These are phyloP conservation scores for Xerocomus alliaceus DNA, from an alignment of 1,284 basidiomycete species.

Conservation along the genomic window DNA sequence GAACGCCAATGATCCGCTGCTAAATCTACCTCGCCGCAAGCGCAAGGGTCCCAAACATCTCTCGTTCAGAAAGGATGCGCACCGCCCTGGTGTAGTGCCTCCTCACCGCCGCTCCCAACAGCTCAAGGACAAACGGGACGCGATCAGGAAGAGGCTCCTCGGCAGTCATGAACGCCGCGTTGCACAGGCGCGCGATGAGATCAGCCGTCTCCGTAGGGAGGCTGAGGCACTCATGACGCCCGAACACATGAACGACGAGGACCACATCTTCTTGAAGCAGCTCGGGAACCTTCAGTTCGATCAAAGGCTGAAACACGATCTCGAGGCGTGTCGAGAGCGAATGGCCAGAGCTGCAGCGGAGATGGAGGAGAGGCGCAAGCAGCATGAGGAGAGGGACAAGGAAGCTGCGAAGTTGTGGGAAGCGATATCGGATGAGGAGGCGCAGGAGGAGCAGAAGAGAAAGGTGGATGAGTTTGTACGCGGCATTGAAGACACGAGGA, in stretches of 20 bases:
- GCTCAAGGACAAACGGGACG: conserved; percentile 10
- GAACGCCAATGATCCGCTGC: not conserved
- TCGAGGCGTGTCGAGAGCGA: conserved; percentile 29
- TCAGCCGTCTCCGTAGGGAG: conserved; percentile 14
- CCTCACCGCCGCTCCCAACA: conserved; percentile 2
- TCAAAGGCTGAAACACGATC: conserved; percentile 13
- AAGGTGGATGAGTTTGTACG: conserved; percentile 10
- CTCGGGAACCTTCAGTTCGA: conserved; percentile 26
- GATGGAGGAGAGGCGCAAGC: conserved; percentile 9
- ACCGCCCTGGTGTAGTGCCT: not conserved
- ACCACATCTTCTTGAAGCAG: conserved; percentile 36
- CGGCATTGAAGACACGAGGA: not conserved
- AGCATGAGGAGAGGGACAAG: conserved; percentile 22
- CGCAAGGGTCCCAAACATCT: conserved; percentile 25
- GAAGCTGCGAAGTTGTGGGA: conserved; percentile 21
- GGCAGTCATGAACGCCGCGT: conserved; percentile 10
- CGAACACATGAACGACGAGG: conserved; percentile 21
- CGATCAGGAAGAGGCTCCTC: not conserved
- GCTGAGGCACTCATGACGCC: conserved; percentile 25
- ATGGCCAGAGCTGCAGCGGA: conserved; percentile 28
- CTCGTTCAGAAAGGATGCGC: conserved; percentile 10
- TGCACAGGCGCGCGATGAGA: not conserved
- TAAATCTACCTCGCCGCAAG: conserved; percentile 6
- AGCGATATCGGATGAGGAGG: not conserved
- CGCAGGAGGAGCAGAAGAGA: conserved; percentile 9